Base-by-base conservation (phyloP, 371 early-diverging fungal species). In the Mycotypha africana region DNA sequence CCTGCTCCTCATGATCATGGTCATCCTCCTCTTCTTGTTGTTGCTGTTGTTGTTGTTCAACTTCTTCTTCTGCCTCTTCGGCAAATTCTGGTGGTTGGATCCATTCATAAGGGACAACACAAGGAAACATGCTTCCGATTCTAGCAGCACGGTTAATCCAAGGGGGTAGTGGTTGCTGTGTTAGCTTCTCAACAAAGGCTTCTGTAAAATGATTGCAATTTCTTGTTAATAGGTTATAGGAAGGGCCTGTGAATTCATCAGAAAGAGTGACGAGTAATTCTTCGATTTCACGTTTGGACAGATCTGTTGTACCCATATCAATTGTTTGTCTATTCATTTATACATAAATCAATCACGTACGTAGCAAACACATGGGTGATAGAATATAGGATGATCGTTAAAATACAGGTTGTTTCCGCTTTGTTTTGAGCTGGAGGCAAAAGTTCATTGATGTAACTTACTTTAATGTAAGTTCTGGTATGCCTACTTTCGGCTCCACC, bases 111-210 rank as follows among this genome's bases (percentile, higher is more conserved):
- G 79, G 75, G 6, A 79, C 71, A n/a, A 79, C 65, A 47, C 79
- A 79, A 28, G 79, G 79, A 46, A 79, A 79, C 56, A 76, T 67
- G 7, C 68, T 67, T 6, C 77, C 79, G 7, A 79, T 26, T 39
- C 62, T 68, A 33, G 79, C 79, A 1, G 79, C 79, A 17, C 77
- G 63, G 44, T 79, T 79, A 53, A 79, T 76, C 79, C 79, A 79
- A 16, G 56, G 60, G 3, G 80, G 80, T 17, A 67, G 48, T 14
- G 64, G 39, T 51, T 60, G 65, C 7, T 68, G 65, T 20, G 69
- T 70, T 16, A 79, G 53, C 23, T 47, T 46, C 23, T 47, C 40
- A 12, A 70, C 65, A 54, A 77, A 58, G 20, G 65, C 76, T 11
- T 66, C 62, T 3, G 80, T 67, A 50, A 76, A 79, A 51, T 79